These are phyloP conservation scores for Pinus taeda DNA, from an alignment of 75 land plant species.

Conservation along the genomic window DNA sequence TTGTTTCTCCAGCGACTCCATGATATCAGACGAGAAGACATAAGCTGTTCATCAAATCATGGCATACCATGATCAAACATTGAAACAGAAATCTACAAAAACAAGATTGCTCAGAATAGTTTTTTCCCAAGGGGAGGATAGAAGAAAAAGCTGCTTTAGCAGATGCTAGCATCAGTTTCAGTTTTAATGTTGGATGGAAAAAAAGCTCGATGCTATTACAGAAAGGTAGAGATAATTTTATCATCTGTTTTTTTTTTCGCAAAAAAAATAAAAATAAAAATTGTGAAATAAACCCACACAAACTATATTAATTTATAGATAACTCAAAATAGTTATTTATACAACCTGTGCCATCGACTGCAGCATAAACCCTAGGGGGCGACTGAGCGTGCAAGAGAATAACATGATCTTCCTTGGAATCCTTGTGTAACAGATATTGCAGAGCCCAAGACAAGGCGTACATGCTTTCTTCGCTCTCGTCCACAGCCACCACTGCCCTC, in stretches of 20 bases:
- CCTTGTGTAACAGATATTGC: slow-evolving; percentile 15
- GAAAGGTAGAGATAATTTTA: too few relatives aligned
- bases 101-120: not conserved
- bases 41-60: slow-evolving; percentile 25
- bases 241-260: too few relatives aligned
- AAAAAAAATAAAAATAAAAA: too few relatives aligned
- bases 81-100: not conserved
- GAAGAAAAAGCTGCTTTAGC: too few relatives aligned
- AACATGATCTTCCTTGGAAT: slow-evolving; percentile 19
- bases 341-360: slow-evolving; percentile 56
- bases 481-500: slow-evolving; percentile 52
- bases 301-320: too few relatives aligned
- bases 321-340: not conserved
- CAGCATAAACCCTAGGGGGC: slow-evolving; percentile 27
- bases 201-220: too few relatives aligned
- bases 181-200: too few relatives aligned
- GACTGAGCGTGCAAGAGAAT: slow-evolving; percentile 53
- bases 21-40: slow-evolving; percentile 35
- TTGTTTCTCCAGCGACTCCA: slow-evolving; percentile 33
- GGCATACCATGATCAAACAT: not conserved
- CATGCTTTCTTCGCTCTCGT: slow-evolving; percentile 71
- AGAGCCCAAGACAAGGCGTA: slow-evolving; percentile 58
- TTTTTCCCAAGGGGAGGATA: too few relatives aligned
- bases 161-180: too few relatives aligned
- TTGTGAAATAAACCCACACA: too few relatives aligned